A percentile compares a stretch with the other conserved stretches of the same genome.
Evolutionary conservation across 1,139 yeast species (phyloP).

Genomic region (Sugiyamaella xylanicola): DNA sequence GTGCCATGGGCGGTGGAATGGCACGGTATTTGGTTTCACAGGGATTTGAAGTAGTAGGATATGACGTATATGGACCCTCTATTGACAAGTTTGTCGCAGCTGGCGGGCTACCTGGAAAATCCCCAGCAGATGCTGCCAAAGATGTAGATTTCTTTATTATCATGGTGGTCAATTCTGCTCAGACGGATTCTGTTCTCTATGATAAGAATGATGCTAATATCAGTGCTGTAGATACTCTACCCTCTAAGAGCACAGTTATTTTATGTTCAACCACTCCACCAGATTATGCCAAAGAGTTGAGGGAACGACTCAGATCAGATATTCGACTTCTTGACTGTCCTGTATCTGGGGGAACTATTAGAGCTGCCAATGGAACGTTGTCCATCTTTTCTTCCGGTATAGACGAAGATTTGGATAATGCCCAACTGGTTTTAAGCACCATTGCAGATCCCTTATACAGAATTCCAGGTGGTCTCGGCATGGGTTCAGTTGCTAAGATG

Average conservation of each 20-base stretch:
- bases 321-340: conserved; percentile 22
- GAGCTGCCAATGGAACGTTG: conserved; percentile 23
- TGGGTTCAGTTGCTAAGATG: conserved; percentile 25
- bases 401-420: conserved; percentile 20
- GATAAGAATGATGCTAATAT: conserved; percentile 9
- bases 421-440: conserved; percentile 11
- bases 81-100: conserved; percentile 19
- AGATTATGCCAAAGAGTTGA: conserved; percentile 17
- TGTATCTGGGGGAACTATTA: conserved; percentile 23
- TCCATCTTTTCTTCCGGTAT: conserved; percentile 21
- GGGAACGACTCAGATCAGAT: conserved; percentile 18
- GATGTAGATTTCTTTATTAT: conserved; percentile 20
- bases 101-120: conserved; percentile 18
- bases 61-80: conserved; percentile 22
- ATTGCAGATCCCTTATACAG: conserved; percentile 22
- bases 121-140: conserved; percentile 22
- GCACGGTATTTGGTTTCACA: conserved; percentile 16
- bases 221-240: conserved; percentile 15
- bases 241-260: conserved; percentile 15
- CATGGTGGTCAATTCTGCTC: conserved; percentile 24
- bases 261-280: conserved; percentile 24
- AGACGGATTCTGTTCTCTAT: conserved; percentile 20
- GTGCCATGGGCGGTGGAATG: conserved; percentile 26
- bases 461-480: conserved; percentile 24
- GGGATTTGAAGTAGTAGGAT: conserved; percentile 21